A percentile compares a stretch with the other conserved stretches of the same genome.
Evolutionary conservation across 805 yeast genomes (phyloP).

Genomic region (Nematodospora valgi): DNA sequence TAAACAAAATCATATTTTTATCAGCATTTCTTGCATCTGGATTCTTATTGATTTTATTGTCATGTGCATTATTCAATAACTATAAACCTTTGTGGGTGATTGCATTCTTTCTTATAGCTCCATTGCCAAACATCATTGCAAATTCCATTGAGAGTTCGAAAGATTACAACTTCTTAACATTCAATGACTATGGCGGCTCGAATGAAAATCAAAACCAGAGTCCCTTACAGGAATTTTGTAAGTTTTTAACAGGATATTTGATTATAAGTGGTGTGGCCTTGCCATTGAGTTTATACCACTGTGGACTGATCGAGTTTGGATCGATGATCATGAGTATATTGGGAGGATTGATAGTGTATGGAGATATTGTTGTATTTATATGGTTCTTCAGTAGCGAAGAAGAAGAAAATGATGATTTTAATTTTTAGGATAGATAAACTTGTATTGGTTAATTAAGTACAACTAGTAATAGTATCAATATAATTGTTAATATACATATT

Average conservation of each 20-base stretch:
- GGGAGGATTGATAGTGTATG: slow-evolving; percentile 44
- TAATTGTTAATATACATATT: slow-evolving; percentile 37
- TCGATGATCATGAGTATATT: slow-evolving; percentile 41
- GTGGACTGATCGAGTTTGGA: slow-evolving; percentile 33
- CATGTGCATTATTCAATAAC: slow-evolving; percentile 44
- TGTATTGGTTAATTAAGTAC: slow-evolving; percentile 30
- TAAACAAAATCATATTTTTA: slow-evolving; percentile 44
- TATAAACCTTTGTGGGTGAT: slow-evolving; percentile 43
- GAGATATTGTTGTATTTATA: slow-evolving; percentile 40
- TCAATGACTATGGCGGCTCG: slow-evolving; percentile 37
- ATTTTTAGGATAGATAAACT: slow-evolving; percentile 23
- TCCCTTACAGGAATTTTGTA: slow-evolving; percentile 37
- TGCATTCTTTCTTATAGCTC: slow-evolving; percentile 40
- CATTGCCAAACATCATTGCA: slow-evolving; percentile 41
- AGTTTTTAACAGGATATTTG: slow-evolving; percentile 37
- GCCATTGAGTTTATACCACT: slow-evolving; percentile 40
- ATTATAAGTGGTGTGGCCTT: slow-evolving; percentile 44
- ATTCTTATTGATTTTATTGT: slow-evolving; percentile 38
- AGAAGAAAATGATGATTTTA: slow-evolving; percentile 44
- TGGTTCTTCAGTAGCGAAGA: slow-evolving; percentile 46
- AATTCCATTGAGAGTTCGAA: slow-evolving; percentile 33
- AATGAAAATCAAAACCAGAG: slow-evolving; percentile 35
- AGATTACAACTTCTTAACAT: slow-evolving; percentile 40
- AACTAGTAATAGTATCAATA: slow-evolving; percentile 36
- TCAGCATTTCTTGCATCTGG: slow-evolving; percentile 46